Percentiles rank a stretch among this genome's conserved stretches.
Conservation (phyloP, 1,139 yeast species). For the Zygosaccharomyces pseudobailii region DNA sequence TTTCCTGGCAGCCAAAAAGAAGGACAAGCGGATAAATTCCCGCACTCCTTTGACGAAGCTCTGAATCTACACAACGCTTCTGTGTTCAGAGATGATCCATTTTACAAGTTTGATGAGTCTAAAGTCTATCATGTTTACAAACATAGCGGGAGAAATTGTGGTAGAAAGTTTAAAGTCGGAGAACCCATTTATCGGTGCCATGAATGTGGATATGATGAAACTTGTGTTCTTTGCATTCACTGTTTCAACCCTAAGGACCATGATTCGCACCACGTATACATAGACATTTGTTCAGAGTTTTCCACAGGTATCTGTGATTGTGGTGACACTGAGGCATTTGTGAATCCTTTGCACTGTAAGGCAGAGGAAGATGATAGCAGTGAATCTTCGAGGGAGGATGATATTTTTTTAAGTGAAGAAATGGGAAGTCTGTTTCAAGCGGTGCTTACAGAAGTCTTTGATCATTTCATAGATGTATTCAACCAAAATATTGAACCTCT, state of each 20-base stretch:
- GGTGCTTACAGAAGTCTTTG: constrained; percentile 29
- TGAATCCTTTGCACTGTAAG: constrained; percentile 43
- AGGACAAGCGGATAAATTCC: constrained; percentile 14
- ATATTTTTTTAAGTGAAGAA: constrained; percentile 15
- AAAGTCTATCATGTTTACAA: constrained; percentile 17
- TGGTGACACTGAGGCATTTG: constrained; percentile 65
- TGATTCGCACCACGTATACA: constrained; percentile 54
- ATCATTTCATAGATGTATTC: constrained; percentile 34
- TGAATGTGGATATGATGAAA: constrained; percentile 67
- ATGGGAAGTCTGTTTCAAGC: constrained; percentile 19
- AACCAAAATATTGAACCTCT: constrained; percentile 33
- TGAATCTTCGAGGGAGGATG: constrained; percentile 11
- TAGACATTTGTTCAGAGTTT: constrained; percentile 45
- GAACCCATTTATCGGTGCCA: constrained; percentile 64
- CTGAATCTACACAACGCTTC: constrained; percentile 10
- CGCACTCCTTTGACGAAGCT: constrained; percentile 19
- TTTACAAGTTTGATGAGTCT: constrained; percentile 20
- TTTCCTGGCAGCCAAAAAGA: constrained; percentile 15
- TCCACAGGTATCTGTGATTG: constrained; percentile 66
- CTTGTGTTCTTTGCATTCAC: constrained; percentile 66
- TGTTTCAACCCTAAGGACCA: constrained; percentile 71
- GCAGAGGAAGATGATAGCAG: constrained; percentile 20
- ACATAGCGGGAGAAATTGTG: constrained; percentile 56
- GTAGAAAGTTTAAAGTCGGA: constrained; percentile 52
- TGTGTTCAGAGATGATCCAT: constrained; percentile 14